Conservation (phyloP, 2,329 filamentous ascomycete species). For the Dichotomopilus funicola region DNA sequence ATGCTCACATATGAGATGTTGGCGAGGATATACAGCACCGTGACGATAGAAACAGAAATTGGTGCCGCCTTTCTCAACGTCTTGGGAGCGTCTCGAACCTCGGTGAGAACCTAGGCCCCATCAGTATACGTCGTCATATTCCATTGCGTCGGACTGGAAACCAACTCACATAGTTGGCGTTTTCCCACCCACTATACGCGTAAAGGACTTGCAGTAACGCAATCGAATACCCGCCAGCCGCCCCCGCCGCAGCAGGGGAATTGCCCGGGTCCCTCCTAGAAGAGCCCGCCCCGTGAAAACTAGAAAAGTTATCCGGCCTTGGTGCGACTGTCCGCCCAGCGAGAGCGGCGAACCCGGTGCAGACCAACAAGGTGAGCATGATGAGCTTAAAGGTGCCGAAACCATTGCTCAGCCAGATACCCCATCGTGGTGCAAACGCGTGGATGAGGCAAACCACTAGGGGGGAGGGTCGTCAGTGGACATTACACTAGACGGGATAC, state of each 20-base stretch:
- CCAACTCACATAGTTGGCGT: constrained; percentile 30
- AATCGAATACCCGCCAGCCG: constrained; percentile 27
- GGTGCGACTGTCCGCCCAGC: constrained; percentile 21
- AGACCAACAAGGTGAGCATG: constrained; percentile 28
- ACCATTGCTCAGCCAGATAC: constrained; percentile 32
- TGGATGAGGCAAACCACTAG: constrained; percentile 32
- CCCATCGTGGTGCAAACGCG: constrained; percentile 29
- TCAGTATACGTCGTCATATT: not conserved
- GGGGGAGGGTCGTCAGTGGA: not conserved
- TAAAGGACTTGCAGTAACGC: constrained; percentile 32
- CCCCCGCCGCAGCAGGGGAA: not conserved
- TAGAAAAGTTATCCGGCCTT: constrained; percentile 23
- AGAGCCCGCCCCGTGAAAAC: constrained; percentile 21
- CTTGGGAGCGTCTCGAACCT: constrained; percentile 28
- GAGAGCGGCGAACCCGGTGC: constrained; percentile 29
- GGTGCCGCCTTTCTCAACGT: constrained; percentile 31
- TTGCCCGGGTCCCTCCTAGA: not conserved
- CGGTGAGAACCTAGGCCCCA: constrained; percentile 26
- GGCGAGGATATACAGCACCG: constrained; percentile 32
- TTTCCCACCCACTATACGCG: constrained; percentile 35
- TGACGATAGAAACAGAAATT: constrained; percentile 28
- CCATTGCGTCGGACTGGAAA: not conserved
- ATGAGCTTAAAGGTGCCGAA: constrained; percentile 33
- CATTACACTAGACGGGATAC: not conserved
- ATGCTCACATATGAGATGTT: constrained; percentile 31